Base-by-base conservation (phyloP, 108 stramenopile genomes). In the Bacterosira constricta region DNA sequence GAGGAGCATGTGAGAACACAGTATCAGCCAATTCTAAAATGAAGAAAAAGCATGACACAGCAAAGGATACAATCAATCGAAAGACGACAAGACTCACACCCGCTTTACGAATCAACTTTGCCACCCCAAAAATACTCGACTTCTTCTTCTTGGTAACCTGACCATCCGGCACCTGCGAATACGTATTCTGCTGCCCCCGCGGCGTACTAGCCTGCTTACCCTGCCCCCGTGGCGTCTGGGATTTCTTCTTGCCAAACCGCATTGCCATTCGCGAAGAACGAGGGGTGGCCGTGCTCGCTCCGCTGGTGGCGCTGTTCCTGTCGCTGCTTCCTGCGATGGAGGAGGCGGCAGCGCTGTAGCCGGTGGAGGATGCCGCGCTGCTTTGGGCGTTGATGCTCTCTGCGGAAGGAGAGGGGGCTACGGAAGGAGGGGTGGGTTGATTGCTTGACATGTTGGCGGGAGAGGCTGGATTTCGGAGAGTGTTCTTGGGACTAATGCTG, bases 81-180 rank as follows among this genome's bases (percentile, higher is more conserved):
- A 30, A 0, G 20, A 11, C 20, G 27, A n/a, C 4, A 56, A 36
- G 32, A 73, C 72, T 73, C 62, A 73, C 72, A 29, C 62, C 65
- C 35, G 62, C 72, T 73, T 73, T 73, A 23, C 72, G 54, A 47
- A 73, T 73, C 35, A 73, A 58, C 25, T 65, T 73, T 1, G 72
- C 72, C 23, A 73, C 72, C 18, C 72, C 72, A 65, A 73, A 73
- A 38, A 73, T 57, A 10, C 63, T 60, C 13, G 69, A 38, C 44
- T 64, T 73, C 35, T 65, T 73, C 31, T 73, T 54, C 35, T 58
- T 63, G 0, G 65, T 50, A 6, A 17, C 25, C 26, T 66, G 1
- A n/a, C n/a, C n/a, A 34, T 56, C 55, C 15, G 32, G 34, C 55
- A 56, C 36, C 13, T 56, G 55, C 17, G 55, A 56, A 36, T 21